A percentile compares a stretch with the other conserved stretches of the same genome.
Conservation (phyloP, 257 asterid genomes). For the Plantago elongata region DNA sequence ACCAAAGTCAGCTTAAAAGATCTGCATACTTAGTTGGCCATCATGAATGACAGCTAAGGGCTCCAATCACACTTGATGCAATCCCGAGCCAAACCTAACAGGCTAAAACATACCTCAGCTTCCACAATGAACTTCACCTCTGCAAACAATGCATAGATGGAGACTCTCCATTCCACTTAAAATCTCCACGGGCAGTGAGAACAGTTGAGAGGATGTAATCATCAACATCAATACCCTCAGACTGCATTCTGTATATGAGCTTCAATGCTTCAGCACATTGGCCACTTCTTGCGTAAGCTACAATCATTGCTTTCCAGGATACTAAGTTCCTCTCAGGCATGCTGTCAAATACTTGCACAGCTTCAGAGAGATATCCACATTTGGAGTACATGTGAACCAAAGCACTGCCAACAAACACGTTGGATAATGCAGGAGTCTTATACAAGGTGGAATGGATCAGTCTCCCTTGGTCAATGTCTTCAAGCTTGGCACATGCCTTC, state of each 20-base stretch:
- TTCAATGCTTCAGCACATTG: conserved; percentile 71
- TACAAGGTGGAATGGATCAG: conserved; percentile 67
- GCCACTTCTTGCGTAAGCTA: conserved; percentile 75
- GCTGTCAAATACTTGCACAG: conserved; percentile 63
- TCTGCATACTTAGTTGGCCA: neutral
- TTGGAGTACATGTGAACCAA: conserved; percentile 81
- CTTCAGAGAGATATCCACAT: conserved; percentile 79
- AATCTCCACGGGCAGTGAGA: conserved; percentile 65
- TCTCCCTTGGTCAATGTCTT: conserved; percentile 55
- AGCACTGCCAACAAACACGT: conserved; percentile 89
- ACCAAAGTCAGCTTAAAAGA: neutral
- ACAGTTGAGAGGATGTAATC: conserved; percentile 60
- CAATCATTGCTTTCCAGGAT: conserved; percentile 74
- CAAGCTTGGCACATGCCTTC: conserved; percentile 81
- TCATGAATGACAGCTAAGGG: neutral
- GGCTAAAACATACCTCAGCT: neutral
- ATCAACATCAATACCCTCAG: conserved; percentile 68
- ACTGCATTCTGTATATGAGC: conserved; percentile 71
- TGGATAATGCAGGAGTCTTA: conserved; percentile 53
- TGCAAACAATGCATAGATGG: conserved; percentile 32
- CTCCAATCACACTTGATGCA: neutral
- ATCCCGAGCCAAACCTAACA: neutral
- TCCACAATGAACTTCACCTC: conserved; percentile 12
- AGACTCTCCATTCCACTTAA: conserved; percentile 35
- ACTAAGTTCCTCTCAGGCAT: conserved; percentile 76